Conservation (phyloP, 495 filamentous ascomycete genomes). For the Haplographium delicatum region DNA sequence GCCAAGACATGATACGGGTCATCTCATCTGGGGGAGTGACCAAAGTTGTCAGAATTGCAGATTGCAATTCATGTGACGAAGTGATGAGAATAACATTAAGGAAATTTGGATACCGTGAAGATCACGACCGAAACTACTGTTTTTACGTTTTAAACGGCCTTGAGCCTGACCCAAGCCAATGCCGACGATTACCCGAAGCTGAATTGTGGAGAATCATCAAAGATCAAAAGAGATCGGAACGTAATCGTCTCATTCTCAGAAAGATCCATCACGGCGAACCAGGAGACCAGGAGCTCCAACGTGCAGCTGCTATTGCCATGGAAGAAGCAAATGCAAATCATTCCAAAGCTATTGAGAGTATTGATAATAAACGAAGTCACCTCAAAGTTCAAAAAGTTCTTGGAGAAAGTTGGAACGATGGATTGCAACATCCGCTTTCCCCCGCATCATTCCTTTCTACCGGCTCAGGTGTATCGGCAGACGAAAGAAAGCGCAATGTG, state of each 20-base stretch:
- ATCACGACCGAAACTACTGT: slow-evolving; percentile 73
- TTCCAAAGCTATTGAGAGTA: slow-evolving; percentile 54
- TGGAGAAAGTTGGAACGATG: slow-evolving; percentile 77
- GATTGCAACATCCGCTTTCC: slow-evolving; percentile 72
- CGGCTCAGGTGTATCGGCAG: slow-evolving; percentile 26
- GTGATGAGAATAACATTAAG: slow-evolving; percentile 79
- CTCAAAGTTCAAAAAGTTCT: slow-evolving; percentile 77
- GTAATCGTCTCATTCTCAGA: slow-evolving; percentile 82
- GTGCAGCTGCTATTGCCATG: slow-evolving; percentile 75
- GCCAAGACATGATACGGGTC: slow-evolving; percentile 80
- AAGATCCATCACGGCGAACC: slow-evolving; percentile 86
- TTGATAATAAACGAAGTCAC: slow-evolving; percentile 60
- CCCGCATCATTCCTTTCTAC: slow-evolving; percentile 55
- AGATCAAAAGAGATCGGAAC: slow-evolving; percentile 67
- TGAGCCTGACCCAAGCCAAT: slow-evolving; percentile 73
- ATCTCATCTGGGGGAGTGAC: slow-evolving; percentile 89
- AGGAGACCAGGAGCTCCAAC: slow-evolving; percentile 69
- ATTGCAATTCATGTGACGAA: slow-evolving; percentile 84
- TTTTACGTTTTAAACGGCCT: slow-evolving; percentile 78
- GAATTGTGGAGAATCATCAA: slow-evolving; percentile 84
- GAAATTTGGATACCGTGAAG: slow-evolving; percentile 72
- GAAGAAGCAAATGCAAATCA: slow-evolving; percentile 78
- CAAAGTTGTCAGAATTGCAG: slow-evolving; percentile 83
- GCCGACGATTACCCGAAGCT: slow-evolving; percentile 71
- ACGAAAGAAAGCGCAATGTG: slow-evolving; percentile 59